Base-by-base conservation (phyloP, 192 early-diverging fungal species). In the Coemansia sp. region DNA sequence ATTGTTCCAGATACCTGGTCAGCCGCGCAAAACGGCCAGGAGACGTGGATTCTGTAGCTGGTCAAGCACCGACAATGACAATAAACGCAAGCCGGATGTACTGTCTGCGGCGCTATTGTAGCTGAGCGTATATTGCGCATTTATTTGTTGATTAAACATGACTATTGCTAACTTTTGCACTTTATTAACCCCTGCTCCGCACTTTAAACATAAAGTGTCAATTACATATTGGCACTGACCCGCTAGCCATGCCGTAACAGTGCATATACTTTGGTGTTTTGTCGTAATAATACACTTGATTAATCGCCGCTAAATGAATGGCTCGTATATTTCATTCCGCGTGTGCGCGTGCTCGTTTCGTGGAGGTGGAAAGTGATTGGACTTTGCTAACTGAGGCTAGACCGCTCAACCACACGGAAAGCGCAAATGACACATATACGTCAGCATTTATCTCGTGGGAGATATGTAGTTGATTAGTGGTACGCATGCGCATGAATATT, bases 401-500 rank as follows among this genome's bases (percentile, higher is more conserved):
- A n/a, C 41, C 14, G 14, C 41, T 5, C 41, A n/a, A n/a, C 41
- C 11, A n/a, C 14, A 45, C 41, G 15, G 41, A 45, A 15, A n/a
- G 11, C 41, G 41, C 11, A 15, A 45, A 45, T 45, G 41, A n/a
- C 2, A 12, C 11, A 45, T 45, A 45, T 45, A 45, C 41, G 15
- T 35, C 32, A 35, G 32, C 32, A 35, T 35, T 35, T 35, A 47
- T 47, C 43, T 47, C 43, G 43, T 47, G 24, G 24, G 22, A 14
- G 19, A 53, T 29, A 56, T 29, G 29, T 32, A 14, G 24, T 47
- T 47, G 12, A 47, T 47, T 47, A 47, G 43, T 47, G 43, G 43
- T 9, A 27, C 54, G 25, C 55, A 56, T 56, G 55, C 15, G 55
- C 29, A 23, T 29, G 54, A 29, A 56, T 56, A 56, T 56, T 56